These are phyloP conservation scores for Trametes meyenii DNA, from an alignment of 768 basidiomycete genomes.

Conservation along the genomic window DNA sequence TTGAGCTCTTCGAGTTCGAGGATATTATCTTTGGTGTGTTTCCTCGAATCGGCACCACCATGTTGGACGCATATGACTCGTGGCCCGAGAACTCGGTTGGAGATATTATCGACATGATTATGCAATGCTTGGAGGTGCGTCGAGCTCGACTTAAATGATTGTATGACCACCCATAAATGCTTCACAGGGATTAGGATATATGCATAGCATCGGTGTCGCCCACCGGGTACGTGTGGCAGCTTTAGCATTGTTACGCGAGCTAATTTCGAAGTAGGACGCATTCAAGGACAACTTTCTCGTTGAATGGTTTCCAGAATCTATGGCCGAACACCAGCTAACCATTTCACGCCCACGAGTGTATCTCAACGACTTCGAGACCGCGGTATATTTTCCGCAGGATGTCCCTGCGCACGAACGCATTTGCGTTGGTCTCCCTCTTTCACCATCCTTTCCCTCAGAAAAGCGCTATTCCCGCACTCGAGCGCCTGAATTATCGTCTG, in stretches of 20 bases:
- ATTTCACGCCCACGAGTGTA: conserved; percentile 8
- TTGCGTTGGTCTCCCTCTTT: background rate
- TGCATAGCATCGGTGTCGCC: conserved; percentile 3
- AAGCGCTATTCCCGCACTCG: background rate
- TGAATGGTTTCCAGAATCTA: conserved; percentile 8
- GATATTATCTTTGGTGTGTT: conserved; percentile 36
- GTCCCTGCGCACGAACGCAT: background rate
- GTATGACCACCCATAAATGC: background rate
- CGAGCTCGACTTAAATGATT: background rate
- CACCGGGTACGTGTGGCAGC: background rate
- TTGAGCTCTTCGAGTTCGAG: conserved; percentile 31
- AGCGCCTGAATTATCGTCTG: background rate
- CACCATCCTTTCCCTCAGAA: background rate
- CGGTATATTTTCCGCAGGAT: background rate
- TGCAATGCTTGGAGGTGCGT: conserved; percentile 36
- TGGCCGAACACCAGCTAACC: background rate
- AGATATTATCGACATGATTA: conserved; percentile 35
- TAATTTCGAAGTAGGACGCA: background rate
- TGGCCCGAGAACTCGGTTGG: conserved; percentile 37
- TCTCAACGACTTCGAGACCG: conserved; percentile 14
- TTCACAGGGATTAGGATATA: background rate
- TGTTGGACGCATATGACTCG: conserved; percentile 17
- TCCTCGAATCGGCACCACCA: conserved; percentile 25
- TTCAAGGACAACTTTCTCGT: conserved; percentile 17
- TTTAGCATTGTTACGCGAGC: background rate